Base-by-base conservation (phyloP, 192 early-diverging fungal genomes). In the Haplosporangium gracile region DNA sequence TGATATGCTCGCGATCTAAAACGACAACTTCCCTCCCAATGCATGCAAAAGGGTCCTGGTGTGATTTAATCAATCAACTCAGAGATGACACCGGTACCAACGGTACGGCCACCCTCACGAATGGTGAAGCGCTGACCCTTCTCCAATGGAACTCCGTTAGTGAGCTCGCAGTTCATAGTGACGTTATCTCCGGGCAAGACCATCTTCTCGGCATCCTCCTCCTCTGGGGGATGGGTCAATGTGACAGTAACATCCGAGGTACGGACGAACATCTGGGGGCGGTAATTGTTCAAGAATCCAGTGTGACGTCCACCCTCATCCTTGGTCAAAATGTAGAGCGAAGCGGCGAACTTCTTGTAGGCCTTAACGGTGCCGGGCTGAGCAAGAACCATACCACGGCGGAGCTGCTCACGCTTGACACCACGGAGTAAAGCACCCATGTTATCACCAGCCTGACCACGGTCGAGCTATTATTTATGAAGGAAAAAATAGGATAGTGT, bases 251-350 rank as follows among this genome's bases (percentile, higher is more conserved):
- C 95, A 89, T 99, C 98, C 78, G 95, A 94, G n/a, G 98, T 98
- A 70, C 97, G 95, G 77, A 98, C 93, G 89, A 96, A 99, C 91
- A 99, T 90, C 88, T 98, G 97, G 29, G 98, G 98, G 71, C 96
- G 92, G 94, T 99, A 99, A 94, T 98, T 98, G 90, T 98, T 95
- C 29, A 96, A 93, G 88, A 99, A 99, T 51, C 96, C 96, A 81
- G 98, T 98, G 90, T 99, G 98, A 69, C 98, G 95, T 79, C 98
- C 98, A 87, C 98, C 98, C 90, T 99, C 98, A 45, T 98, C 98
- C 93, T 97, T 97, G 85, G 96, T 97, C 78, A 99, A 95, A 57
- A 99, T 92, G 88, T 99, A 99, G 40, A 98, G 88, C 85, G 97
- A 96, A 32, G 98, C 94, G 57, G 95, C 80, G 91, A 99, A 99